Conservation (phyloP, 116 monocot genomes). For the Papilionanthe hybrid region DNA sequence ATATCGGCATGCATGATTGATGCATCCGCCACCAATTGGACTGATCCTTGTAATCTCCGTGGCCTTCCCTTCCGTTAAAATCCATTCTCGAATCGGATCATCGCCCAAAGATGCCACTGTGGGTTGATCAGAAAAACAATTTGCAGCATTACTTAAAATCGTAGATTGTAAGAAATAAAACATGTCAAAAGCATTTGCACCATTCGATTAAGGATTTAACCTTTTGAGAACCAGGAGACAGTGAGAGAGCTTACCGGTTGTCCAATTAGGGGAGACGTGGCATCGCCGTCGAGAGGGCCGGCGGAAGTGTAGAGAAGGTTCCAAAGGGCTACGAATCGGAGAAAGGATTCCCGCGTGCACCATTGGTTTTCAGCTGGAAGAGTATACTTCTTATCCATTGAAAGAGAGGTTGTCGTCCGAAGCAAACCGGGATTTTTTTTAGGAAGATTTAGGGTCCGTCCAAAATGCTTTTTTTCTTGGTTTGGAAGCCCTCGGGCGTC, state of each 20-base stretch:
- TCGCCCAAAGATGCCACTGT: constrained; percentile 59
- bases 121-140: not conserved
- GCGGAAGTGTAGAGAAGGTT: not conserved
- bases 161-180: not conserved
- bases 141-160: not conserved
- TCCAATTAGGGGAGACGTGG: not conserved
- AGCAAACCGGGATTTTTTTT: too few species aligned
- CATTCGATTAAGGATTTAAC: not conserved
- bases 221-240: not conserved
- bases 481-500: too few species aligned
- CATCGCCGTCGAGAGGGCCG: not conserved
- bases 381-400: too few species aligned
- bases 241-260: constrained; percentile 5
- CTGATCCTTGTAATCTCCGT: constrained; percentile 57
- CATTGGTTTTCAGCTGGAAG: not conserved
- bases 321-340: not conserved
- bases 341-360: not conserved
- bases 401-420: too few species aligned
- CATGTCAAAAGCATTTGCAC: not conserved
- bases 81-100: constrained; percentile 84
- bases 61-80: constrained; percentile 83
- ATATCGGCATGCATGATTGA: constrained; percentile 72
- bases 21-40: constrained; percentile 82
- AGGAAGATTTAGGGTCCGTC: too few species aligned
- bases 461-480: too few species aligned